These are phyloP conservation scores for Zopfia rhizophila DNA, from an alignment of 2,329 filamentous ascomycete species.

Conservation along the genomic window DNA sequence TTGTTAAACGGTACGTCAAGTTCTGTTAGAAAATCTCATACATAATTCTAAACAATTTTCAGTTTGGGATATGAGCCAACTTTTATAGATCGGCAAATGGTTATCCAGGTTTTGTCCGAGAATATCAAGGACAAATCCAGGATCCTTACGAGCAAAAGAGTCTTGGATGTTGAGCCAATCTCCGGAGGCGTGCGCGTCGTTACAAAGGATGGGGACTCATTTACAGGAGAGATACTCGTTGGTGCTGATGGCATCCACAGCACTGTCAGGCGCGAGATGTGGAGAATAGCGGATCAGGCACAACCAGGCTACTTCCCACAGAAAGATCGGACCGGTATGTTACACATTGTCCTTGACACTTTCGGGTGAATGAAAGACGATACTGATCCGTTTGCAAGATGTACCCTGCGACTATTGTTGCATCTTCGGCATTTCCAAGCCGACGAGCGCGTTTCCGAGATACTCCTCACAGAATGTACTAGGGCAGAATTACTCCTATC, in stretches of 20 bases:
- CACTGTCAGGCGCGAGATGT: constrained; percentile 31
- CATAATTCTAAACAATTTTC: background rate
- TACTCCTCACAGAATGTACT: too few relatives aligned
- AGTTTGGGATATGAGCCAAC: constrained; percentile 1
- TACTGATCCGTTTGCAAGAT: too few relatives aligned
- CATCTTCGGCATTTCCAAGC: too few relatives aligned
- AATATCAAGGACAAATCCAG: constrained; percentile 30
- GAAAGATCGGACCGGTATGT: too few relatives aligned
- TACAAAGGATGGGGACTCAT: constrained; percentile 26
- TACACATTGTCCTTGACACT: too few relatives aligned
- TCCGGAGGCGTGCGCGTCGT: constrained; percentile 24
- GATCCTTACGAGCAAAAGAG: constrained; percentile 22
- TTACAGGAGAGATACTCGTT: constrained; percentile 34
- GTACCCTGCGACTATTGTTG: too few relatives aligned
- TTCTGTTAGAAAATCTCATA: too few relatives aligned
- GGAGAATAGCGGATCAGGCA: constrained; percentile 22
- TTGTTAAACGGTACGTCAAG: too few relatives aligned
- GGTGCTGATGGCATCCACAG: constrained; percentile 39
- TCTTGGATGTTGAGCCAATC: constrained; percentile 27
- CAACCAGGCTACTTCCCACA: constrained; percentile 10
- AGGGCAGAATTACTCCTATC: too few relatives aligned
- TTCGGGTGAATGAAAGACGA: too few relatives aligned
- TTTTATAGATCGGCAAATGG: constrained; percentile 29
- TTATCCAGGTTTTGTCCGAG: constrained; percentile 31
- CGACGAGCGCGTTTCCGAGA: too few relatives aligned